Base-by-base conservation (phyloP, 2,329 filamentous ascomycete species). In the Harringtonia aguacate region DNA sequence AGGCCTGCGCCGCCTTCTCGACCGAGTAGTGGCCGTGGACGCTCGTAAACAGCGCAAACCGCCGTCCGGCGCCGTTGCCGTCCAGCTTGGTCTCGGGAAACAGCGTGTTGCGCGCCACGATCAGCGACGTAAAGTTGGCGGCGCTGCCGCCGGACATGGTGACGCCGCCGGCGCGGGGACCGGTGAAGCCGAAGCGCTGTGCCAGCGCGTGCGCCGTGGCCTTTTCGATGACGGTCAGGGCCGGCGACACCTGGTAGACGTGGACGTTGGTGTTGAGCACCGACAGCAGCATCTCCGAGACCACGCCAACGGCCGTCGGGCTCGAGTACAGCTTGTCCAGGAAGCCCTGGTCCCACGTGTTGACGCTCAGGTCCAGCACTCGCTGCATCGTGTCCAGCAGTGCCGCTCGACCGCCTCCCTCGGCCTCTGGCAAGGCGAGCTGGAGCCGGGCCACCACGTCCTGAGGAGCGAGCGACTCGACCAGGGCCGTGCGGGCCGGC, bases 331-430 rank as follows among this genome's bases (percentile, higher is more conserved):
- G 70, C 66, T 98, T 97, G 65, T 95, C 89, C 57, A 97, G 66
- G 63, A 97, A 98, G 12, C 90, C 90, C 63, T 95, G 89, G 57
- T 94, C 85, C 86, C 89, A 97, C n/a, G 90, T 95, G 65, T 98
- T 98, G 57, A 97, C 90, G 56, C 84, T 92, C 62, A 94, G 88
- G 50, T 77, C 72, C 35, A 97, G 70, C 18, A 95, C 71, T 48
- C 79, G 75, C 52, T 79, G 68, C 37, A 94, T 73, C 4, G 77
- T 77, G 29, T 78, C 71, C 24, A 95, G 66, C 28, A 95, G 66
- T 0, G 89, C 90, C 36, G 84, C 75, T 53, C 84, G 84, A 1
- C 81, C 83, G 49, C 66, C 67, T 8, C 76, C 80, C 33, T 70
- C 60, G 4, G 61, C 64, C 3, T 63, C 55, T 0, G 83, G 79